Conservation (phyloP, 2,329 filamentous ascomycete species). For the Teratosphaeria gauchensis region DNA sequence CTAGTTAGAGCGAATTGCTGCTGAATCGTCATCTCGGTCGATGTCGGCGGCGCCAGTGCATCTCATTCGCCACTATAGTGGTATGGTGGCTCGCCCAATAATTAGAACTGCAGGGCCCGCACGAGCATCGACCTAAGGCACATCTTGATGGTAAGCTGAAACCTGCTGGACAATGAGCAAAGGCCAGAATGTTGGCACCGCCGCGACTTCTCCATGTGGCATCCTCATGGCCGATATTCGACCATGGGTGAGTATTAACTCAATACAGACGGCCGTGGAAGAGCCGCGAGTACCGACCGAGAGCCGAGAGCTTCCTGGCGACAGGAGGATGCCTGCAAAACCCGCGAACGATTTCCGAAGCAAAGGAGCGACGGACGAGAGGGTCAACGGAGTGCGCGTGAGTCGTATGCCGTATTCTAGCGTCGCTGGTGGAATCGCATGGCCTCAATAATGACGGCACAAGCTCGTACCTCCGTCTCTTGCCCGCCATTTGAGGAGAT, state of each 20-base stretch:
- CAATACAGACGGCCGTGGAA: background rate
- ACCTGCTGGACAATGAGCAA: background rate
- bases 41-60: background rate
- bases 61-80: background rate
- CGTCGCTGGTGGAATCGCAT: background rate
- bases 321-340: background rate
- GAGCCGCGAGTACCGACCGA: background rate
- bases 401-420: background rate
- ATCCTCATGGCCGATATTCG: background rate
- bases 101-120: background rate
- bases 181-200: background rate
- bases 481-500: background rate
- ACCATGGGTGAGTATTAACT: background rate
- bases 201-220: background rate
- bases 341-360: background rate
- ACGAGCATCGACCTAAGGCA: background rate
- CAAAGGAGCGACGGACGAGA: background rate
- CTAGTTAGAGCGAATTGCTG: background rate
- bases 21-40: background rate
- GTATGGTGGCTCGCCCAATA: background rate
- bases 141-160: background rate
- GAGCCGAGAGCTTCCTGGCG: background rate
- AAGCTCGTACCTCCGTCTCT: background rate
- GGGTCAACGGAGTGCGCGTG: background rate
- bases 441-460: background rate